Evolutionary conservation across 495 filamentous ascomycete genomes (phyloP).

Genomic region (Penicillium lividum): DNA sequence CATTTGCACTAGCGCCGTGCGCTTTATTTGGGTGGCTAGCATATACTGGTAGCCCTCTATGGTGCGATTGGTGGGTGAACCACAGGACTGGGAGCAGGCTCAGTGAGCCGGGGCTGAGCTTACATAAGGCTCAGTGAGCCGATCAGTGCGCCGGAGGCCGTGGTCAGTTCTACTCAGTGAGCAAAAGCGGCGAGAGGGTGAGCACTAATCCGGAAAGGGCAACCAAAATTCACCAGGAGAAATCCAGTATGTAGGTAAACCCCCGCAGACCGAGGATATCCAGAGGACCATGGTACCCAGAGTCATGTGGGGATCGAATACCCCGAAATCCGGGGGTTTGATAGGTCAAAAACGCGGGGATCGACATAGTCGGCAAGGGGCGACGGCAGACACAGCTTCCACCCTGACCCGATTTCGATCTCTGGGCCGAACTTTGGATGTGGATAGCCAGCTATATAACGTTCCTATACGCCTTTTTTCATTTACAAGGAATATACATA

Average conservation of each 20-base stretch:
- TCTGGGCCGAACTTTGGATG: background rate
- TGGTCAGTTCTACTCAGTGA: too few relatives aligned
- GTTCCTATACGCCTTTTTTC: background rate
- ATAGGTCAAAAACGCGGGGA: background rate
- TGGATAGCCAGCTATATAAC: background rate
- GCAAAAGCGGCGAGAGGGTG: too few relatives aligned
- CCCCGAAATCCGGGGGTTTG: background rate
- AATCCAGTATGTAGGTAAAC: background rate
- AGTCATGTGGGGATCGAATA: too few relatives aligned
- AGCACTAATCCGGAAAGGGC: too few relatives aligned
- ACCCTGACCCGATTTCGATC: background rate
- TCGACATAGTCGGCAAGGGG: background rate
- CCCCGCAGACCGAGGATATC: too few relatives aligned
- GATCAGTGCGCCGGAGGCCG: too few relatives aligned
- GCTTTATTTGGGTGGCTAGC: background rate
- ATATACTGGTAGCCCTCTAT: slow-evolving; percentile 34
- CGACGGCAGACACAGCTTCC: background rate
- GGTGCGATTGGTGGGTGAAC: background rate
- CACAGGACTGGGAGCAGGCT: background rate
- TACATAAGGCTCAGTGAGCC: too few relatives aligned
- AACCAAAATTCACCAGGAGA: background rate
- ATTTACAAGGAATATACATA: background rate
- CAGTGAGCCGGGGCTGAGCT: too few relatives aligned
- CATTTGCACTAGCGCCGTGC: background rate
- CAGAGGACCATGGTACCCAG: too few relatives aligned